Evolutionary conservation across 495 filamentous ascomycete species (phyloP).

Genomic region (Aspergillus baeticus): DNA sequence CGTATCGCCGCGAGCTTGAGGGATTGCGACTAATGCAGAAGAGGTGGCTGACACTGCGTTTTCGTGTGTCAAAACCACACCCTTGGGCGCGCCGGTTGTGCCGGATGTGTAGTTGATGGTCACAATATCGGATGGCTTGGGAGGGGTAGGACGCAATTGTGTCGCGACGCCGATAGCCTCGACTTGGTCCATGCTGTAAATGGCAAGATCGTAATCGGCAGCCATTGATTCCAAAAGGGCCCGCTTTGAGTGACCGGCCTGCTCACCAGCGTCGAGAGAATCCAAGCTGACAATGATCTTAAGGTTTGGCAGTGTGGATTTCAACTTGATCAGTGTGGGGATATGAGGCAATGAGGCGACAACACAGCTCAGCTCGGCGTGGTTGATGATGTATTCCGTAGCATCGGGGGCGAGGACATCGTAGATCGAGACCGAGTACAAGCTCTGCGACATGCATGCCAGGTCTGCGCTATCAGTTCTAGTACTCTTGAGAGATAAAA

Average conservation of each 20-base stretch:
- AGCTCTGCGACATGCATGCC: slow-evolving; percentile 81
- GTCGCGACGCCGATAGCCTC: slow-evolving; percentile 73
- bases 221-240: slow-evolving; percentile 74
- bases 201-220: slow-evolving; percentile 65
- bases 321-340: slow-evolving; percentile 80
- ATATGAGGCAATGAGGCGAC: slow-evolving; percentile 82
- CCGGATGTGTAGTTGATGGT: slow-evolving; percentile 99
- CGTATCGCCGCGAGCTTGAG: slow-evolving; percentile 53
- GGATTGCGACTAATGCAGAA: slow-evolving; percentile 51
- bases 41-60: slow-evolving; percentile 75
- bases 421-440: slow-evolving; percentile 92
- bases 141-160: slow-evolving; percentile 64
- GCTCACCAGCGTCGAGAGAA: slow-evolving; percentile 79
- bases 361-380: slow-evolving; percentile 73
- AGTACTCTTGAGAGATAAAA: not conserved
- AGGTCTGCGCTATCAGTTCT: no score
- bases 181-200: slow-evolving; percentile 74
- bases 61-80: slow-evolving; percentile 81
- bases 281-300: slow-evolving; percentile 91
- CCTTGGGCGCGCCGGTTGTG: slow-evolving; percentile 93
- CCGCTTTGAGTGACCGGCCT: slow-evolving; percentile 72
- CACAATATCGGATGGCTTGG: slow-evolving; percentile 71
- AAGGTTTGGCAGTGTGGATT: slow-evolving; percentile 69
- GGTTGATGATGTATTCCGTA: slow-evolving; percentile 94
- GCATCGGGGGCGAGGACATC: slow-evolving; percentile 90